Evolutionary conservation across 2,329 filamentous ascomycete species (phyloP).

Genomic region (Hortaea werneckii): DNA sequence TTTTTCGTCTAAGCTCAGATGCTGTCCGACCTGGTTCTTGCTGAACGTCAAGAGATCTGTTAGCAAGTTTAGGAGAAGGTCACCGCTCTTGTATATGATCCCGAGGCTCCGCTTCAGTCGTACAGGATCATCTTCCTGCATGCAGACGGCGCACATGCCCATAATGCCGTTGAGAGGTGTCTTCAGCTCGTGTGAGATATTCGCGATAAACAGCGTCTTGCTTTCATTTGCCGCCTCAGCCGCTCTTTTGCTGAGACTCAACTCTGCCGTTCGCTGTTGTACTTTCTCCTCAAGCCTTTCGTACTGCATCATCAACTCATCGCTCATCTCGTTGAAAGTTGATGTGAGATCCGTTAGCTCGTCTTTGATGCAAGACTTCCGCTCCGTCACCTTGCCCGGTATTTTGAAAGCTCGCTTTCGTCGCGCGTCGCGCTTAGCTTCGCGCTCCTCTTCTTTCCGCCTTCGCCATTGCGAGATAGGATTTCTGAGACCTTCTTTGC

Average conservation of each 20-base stretch:
- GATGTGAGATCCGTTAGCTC: conserved; percentile 72
- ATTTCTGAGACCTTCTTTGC: conserved; percentile 36
- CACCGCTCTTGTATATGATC: conserved; percentile 80
- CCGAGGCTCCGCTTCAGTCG: conserved; percentile 75
- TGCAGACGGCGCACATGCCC: conserved; percentile 86
- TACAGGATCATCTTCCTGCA: conserved; percentile 74
- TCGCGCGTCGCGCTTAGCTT: conserved; percentile 29
- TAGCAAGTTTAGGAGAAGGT: conserved; percentile 72
- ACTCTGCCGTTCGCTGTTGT: conserved; percentile 66
- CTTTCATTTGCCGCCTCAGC: conserved; percentile 93
- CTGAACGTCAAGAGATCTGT: conserved; percentile 88
- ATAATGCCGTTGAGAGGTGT: conserved; percentile 93
- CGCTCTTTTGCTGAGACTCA: conserved; percentile 82
- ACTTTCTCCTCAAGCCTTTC: conserved; percentile 76
- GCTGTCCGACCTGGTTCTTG: conserved; percentile 87
- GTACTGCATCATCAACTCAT: conserved; percentile 81
- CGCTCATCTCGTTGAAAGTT: conserved; percentile 90
- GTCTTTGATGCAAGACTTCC: conserved; percentile 67
- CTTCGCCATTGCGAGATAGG: conserved; percentile 24
- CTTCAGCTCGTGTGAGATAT: conserved; percentile 79
- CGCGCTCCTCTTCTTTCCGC: conserved; percentile 12
- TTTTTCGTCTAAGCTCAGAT: conserved; percentile 69
- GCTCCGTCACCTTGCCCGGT: conserved; percentile 67
- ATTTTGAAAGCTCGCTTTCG: conserved; percentile 62
- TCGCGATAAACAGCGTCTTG: conserved; percentile 95